Conservation (phyloP, 805 yeast species). For the Wickerhamomyces pijperi region DNA sequence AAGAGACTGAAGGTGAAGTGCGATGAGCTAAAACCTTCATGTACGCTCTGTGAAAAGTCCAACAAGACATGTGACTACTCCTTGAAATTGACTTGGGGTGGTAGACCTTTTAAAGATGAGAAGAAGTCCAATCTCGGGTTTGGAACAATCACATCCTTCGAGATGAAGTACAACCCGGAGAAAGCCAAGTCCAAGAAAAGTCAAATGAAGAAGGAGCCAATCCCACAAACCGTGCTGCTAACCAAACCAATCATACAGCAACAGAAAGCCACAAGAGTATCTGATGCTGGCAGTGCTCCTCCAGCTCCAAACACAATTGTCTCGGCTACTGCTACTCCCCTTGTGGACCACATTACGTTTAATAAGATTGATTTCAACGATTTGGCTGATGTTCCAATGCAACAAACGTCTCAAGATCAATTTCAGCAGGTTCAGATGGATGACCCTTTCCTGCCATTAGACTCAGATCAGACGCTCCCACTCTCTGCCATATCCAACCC, state of each 20-base stretch:
- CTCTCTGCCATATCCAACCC: too few species aligned
- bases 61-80: slow-evolving; percentile 48
- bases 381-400: neutral
- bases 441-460: neutral
- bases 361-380: neutral
- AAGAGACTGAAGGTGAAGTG: slow-evolving; percentile 57
- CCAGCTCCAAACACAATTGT: neutral
- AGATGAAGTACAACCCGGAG: slow-evolving; percentile 7
- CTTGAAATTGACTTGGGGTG: slow-evolving; percentile 62
- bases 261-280: too few species aligned
- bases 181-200: neutral
- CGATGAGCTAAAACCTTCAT: slow-evolving; percentile 54
- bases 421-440: too few species aligned
- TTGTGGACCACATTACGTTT: neutral
- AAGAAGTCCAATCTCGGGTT: slow-evolving; percentile 16
- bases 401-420: too few species aligned
- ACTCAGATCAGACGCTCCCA: neutral
- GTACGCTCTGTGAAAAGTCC: slow-evolving; percentile 42
- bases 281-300: too few species aligned
- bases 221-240: too few species aligned
- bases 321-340: neutral
- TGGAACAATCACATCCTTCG: slow-evolving; percentile 11
- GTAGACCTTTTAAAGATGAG: slow-evolving; percentile 47
- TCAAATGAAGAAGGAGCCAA: neutral
- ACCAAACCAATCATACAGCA: too few species aligned